Evolutionary conservation across 345 rosid species (phyloP).

Genomic region (Citrus maxima): DNA sequence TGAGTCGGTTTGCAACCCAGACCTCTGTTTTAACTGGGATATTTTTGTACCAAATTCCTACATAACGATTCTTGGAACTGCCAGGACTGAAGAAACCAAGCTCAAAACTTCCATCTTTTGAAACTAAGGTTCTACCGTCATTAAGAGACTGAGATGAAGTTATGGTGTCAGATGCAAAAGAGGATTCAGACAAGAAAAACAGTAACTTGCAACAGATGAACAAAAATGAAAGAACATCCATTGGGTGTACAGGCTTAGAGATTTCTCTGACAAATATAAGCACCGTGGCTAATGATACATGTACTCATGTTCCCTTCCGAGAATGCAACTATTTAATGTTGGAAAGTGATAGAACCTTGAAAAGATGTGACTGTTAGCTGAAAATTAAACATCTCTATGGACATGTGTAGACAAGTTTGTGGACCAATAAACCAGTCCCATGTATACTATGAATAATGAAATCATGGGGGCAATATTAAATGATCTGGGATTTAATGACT

Average conservation of each 20-base stretch:
- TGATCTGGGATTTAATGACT: neutral
- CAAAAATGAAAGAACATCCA: neutral
- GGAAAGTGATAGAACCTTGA: neutral
- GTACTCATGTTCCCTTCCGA: neutral
- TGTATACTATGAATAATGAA: neutral
- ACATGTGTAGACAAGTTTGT: neutral
- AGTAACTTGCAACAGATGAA: neutral
- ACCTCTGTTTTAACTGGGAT: too few relatives aligned
- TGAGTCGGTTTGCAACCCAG: too few relatives aligned
- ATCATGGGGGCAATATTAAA: neutral
- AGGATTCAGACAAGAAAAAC: neutral
- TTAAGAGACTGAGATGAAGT: neutral
- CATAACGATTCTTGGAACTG: too few relatives aligned
- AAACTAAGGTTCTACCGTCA: constrained; percentile 12
- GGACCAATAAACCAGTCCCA: neutral
- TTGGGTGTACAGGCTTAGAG: neutral
- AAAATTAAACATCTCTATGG: neutral
- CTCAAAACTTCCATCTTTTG: constrained; percentile 21
- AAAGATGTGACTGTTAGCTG: neutral
- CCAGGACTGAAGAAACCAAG: constrained; percentile 5
- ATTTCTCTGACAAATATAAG: neutral
- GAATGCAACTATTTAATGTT: neutral
- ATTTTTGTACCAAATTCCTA: too few relatives aligned
- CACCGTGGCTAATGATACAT: neutral
- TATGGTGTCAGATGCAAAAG: neutral